These are phyloP conservation scores for Fulvia fulva DNA, from an alignment of 2,329 filamentous ascomycete genomes.

Conservation along the genomic window DNA sequence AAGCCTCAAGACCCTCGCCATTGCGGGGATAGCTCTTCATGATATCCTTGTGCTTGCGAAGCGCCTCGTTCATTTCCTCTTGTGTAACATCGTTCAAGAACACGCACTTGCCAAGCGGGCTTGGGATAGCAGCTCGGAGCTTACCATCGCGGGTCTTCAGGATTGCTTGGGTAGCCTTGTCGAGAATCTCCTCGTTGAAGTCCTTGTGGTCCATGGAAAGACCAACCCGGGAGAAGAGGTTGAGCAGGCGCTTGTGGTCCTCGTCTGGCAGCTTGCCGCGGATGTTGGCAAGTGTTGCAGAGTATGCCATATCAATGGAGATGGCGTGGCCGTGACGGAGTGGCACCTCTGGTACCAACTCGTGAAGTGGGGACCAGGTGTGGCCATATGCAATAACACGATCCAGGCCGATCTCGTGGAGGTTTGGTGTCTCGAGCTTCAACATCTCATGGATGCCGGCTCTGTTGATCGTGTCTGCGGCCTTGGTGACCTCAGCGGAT, in stretches of 20 bases:
- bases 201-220: conserved; percentile 67
- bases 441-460: conserved; percentile 69
- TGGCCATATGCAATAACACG: conserved; percentile 66
- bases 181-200: conserved; percentile 63
- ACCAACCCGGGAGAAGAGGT: conserved; percentile 65
- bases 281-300: conserved; percentile 62
- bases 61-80: conserved; percentile 59
- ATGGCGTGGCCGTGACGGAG: conserved; percentile 71
- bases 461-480: conserved; percentile 65
- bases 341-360: conserved; percentile 64
- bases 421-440: conserved; percentile 67
- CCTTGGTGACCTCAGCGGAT: conserved; percentile 52
- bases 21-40: conserved; percentile 60
- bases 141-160: conserved; percentile 67
- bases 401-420: conserved; percentile 69
- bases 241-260: conserved; percentile 61
- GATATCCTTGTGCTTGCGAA: conserved; percentile 60
- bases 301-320: conserved; percentile 73
- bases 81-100: conserved; percentile 65
- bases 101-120: conserved; percentile 61
- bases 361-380: conserved; percentile 68
- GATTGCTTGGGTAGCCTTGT: conserved; percentile 64
- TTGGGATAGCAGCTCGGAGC: conserved; percentile 65
- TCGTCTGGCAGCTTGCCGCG: conserved; percentile 58
- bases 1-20: conserved; percentile 65